Base-by-base conservation (phyloP, 306 rosid genomes). In the Sphenostylis stenocarpa region DNA sequence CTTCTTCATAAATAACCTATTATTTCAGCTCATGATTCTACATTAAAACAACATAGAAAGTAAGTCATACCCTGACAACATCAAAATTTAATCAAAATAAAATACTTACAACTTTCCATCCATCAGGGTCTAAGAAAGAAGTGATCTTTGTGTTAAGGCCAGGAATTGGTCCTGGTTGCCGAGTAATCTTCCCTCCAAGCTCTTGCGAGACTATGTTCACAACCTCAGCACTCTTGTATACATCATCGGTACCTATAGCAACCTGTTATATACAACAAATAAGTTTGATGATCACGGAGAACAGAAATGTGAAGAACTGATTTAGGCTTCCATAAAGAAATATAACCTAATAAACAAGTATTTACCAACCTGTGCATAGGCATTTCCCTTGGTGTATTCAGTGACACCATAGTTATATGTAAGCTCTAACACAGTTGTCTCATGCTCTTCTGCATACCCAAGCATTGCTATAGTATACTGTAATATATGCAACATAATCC, bases 341-440 rank as follows among this genome's bases (percentile, higher is more conserved):
- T 55, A 56, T 43, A 75, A 65, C 13, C 7, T 41, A 51, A 62
- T 8, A 17, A 51, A 62, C 8, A 9, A 9, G 26, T 62, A 62
- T 44, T 11, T 64, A 72, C 41, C 71, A 67, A 95, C 99, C 91
- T 95, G 99, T 2, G 97, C 96, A 88, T 95, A 95, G 63, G 97
- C 99, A 84, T 86, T 91, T 79, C 97, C 99, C 84, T 95, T 92
- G 47, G 98, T 83, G 69, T 92, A 92, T 71, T 92, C 96, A 13
- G 93, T 91, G 83, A 89, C 97, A 72, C 91, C 98, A 84, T 95
- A 91, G 84, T 96, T 96, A 76, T 92, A 96, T 31, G 99, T 91
- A 89, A 95, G 85, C 89, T 95, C 99, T 81, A 95, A 88, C 67
- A 90, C 96, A 31, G 83, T 87, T 33, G 97, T 92, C 91, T 90